Evolutionary conservation across 148 eudicot genomes (phyloP).

Genomic region (Hydrangea macrophylla): DNA sequence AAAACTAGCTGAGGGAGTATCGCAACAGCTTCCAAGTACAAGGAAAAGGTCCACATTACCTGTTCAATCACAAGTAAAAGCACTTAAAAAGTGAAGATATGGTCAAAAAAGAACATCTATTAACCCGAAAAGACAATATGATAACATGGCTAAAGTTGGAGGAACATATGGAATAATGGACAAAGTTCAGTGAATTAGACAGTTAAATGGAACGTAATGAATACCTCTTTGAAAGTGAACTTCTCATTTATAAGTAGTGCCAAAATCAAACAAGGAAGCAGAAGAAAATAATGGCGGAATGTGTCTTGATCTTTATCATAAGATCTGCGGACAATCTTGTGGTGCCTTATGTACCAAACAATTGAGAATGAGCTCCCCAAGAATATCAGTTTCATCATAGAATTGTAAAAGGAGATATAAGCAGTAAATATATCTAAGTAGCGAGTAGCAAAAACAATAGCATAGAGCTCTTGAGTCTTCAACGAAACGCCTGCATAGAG

Average conservation of each 20-base stretch:
- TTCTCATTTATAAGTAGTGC: constrained; percentile 71
- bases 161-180: neutral
- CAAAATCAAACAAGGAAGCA: constrained; percentile 74
- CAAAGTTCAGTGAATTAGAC: neutral
- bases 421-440: constrained; percentile 87
- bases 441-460: constrained; percentile 91
- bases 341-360: constrained; percentile 92
- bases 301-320: constrained; percentile 97
- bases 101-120: neutral
- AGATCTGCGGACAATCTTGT: constrained; percentile 88
- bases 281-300: constrained; percentile 77
- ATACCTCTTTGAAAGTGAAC: constrained; percentile 85
- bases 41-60: constrained; percentile 98
- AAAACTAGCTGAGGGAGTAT: constrained; percentile 94
- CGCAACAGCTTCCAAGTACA: constrained; percentile 93
- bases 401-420: constrained; percentile 79
- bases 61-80: constrained; percentile 26
- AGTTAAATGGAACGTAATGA: constrained; percentile 1
- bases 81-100: constrained; percentile 14
- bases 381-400: constrained; percentile 83
- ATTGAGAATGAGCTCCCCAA: constrained; percentile 86
- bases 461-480: constrained; percentile 96
- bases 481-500: constrained; percentile 74
- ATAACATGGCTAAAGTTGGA: neutral
- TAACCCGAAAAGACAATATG: neutral